Percentiles rank a stretch among this genome's conserved stretches.
Conservation (phyloP, 306 rosid species). For the Sphenostylis stenocarpa region DNA sequence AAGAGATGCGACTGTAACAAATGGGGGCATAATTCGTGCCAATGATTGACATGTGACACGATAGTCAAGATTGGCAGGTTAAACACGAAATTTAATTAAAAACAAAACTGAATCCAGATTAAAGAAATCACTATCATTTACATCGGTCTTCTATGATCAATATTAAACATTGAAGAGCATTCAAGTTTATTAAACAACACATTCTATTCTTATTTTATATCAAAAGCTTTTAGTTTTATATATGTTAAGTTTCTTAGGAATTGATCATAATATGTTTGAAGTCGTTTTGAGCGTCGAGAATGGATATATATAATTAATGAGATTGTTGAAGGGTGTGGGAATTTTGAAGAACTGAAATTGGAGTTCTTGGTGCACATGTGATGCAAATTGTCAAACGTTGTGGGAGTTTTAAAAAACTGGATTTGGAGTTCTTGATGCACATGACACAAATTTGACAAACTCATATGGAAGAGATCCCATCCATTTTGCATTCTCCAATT, state of each 20-base stretch:
- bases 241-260: no score
- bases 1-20: constrained; percentile 7
- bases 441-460: constrained; percentile 53
- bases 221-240: no score
- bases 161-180: neutral
- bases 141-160: neutral
- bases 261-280: no score
- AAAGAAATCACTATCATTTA: neutral
- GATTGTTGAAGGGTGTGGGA: neutral
- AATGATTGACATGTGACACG: constrained; percentile 45
- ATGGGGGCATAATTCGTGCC: constrained; percentile 19
- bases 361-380: constrained; percentile 54
- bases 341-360: constrained; percentile 28
- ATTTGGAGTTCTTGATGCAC: constrained; percentile 52
- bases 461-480: constrained; percentile 64
- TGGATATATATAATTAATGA: no score
- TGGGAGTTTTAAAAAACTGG: constrained; percentile 1
- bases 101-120: neutral
- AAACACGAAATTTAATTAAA: neutral
- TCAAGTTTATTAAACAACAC: neutral
- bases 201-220: no score
- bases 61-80: constrained; percentile 31
- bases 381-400: constrained; percentile 18
- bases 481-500: constrained; percentile 33
- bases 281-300: no score